phyloP scores from a whole-genome alignment of 2,329 filamentous ascomycete genomes.

The Aspergillus fijiensis region DNA sequence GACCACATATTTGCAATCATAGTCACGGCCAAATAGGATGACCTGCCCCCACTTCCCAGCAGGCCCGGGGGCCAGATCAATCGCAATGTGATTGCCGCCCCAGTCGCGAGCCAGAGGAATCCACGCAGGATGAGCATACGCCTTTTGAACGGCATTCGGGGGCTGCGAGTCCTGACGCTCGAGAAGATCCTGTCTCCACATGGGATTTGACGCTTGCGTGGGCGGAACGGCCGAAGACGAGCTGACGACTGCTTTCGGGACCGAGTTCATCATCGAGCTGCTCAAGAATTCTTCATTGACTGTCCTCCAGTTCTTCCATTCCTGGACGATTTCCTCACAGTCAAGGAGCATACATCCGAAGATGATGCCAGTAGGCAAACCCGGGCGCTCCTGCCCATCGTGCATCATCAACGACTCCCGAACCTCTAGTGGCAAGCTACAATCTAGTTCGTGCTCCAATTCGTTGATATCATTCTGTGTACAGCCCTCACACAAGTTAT shows the following conservation, averaged over 20 bases:
- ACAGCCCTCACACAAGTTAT: conserved; percentile 88
- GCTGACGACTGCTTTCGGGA: conserved; percentile 65
- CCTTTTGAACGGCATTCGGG: conserved; percentile 80
- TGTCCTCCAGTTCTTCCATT: conserved; percentile 94
- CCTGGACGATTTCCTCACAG: conserved; percentile 96
- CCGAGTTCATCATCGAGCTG: conserved; percentile 52
- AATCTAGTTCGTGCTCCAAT: conserved; percentile 92
- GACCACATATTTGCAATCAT: conserved; percentile 97
- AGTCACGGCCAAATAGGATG: conserved; percentile 94
- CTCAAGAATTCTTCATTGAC: conserved; percentile 88
- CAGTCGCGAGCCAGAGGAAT: conserved; percentile 95
- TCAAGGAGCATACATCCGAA: conserved; percentile 95
- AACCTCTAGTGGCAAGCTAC: conserved; percentile 87
- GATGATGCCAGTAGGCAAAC: conserved; percentile 84
- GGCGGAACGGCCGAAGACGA: conserved; percentile 64
- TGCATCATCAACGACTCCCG: conserved; percentile 87
- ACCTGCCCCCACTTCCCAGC: conserved; percentile 93
- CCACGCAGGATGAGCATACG: conserved; percentile 91
- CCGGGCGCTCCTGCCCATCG: conserved; percentile 95
- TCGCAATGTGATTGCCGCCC: conserved; percentile 96
- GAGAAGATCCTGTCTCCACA: conserved; percentile 84
- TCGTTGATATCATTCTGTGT: conserved; percentile 96
- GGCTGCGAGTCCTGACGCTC: conserved; percentile 86
- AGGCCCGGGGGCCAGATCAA: conserved; percentile 88
- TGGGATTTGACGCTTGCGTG: conserved; percentile 56